Base-by-base conservation (phyloP, 495 filamentous ascomycete species). In the Aspergillus campestris region DNA sequence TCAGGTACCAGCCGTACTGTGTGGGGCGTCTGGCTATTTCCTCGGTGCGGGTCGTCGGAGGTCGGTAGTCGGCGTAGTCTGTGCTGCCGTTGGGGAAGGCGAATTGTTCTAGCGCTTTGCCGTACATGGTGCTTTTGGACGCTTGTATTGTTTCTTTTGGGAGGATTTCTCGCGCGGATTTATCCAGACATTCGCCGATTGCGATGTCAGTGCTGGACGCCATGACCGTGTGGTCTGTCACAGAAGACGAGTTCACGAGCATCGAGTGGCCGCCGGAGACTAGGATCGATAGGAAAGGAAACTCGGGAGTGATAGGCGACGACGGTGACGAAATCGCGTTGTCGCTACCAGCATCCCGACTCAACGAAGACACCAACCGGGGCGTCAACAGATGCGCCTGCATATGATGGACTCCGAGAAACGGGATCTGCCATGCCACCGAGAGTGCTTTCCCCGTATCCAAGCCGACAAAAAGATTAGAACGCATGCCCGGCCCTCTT, bases 391-490 rank as follows among this genome's bases (percentile, higher is more conserved):
- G 80, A 62, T 98, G 92, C 10, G 91, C 92, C 59, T 96, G 90
- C 92, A 98, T 97, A 62, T 98, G 92, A 55, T 98, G 82, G 0
- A 96, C 87, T 0, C 79, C 92, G 3, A 96, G 59, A 27, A 97
- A 64, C 3, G 90, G 89, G 3, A 88, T 70, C 40, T 82, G 73
- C 86, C 84, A 91, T 31, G 84, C 89, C 24, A 86, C 66, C 1
- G 90, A 83, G 5, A 98, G 76, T 2, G 86, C 92, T 63, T 97
- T 96, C 12, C 89, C 92, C 1, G 79, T 84, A 59, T 92, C 84
- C 4, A 96, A 57, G 0, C 92, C 92, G 5, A 80, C 73, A 4
- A 79, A 71, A 4, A 98, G 71, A 53, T 82, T 82, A 10, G 82
- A 69, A 3, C 75, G 67, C 85, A 98, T 95, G 5, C 92, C 92